These are phyloP conservation scores for Sonneratia caseolaris DNA, from an alignment of 345 rosid genomes.

Conservation along the genomic window DNA sequence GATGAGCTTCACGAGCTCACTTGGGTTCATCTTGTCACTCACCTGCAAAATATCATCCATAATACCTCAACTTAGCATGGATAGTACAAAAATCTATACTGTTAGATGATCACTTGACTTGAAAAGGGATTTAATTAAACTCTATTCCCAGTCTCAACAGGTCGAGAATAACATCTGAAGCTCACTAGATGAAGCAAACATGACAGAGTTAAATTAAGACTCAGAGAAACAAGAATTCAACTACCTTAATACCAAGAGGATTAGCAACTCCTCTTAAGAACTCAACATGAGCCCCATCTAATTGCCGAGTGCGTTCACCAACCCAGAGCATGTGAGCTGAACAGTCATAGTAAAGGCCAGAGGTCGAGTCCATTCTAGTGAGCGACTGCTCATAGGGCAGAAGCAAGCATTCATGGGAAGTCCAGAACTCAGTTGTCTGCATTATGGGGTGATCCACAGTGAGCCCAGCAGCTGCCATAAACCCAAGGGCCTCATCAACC, in stretches of 20 bases:
- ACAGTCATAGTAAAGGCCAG: slow-evolving; percentile 14
- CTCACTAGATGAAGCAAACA: too few species aligned
- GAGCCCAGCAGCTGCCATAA: slow-evolving; percentile 12
- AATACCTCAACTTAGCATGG: neutral
- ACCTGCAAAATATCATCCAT: slow-evolving; percentile 17
- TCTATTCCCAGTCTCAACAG: too few species aligned
- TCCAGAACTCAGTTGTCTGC: slow-evolving; percentile 13
- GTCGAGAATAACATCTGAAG: too few species aligned
- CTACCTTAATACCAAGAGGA: slow-evolving; percentile 15
- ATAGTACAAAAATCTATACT: neutral
- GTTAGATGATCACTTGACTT: too few species aligned
- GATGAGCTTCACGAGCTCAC: slow-evolving; percentile 27
- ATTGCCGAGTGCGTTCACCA: slow-evolving; percentile 14
- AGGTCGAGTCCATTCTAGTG: slow-evolving; percentile 14
- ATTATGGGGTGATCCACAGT: slow-evolving; percentile 14
- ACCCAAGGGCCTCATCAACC: slow-evolving; percentile 15
- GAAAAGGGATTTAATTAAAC: too few species aligned
- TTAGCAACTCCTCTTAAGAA: slow-evolving; percentile 14
- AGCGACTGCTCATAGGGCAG: slow-evolving; percentile 14
- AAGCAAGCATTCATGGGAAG: slow-evolving; percentile 14
- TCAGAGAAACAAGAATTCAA: neutral
- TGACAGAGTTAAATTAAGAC: too few species aligned
- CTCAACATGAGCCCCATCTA: slow-evolving; percentile 16
- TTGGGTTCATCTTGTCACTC: slow-evolving; percentile 41
- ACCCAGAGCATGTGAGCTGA: slow-evolving; percentile 15